phyloP scores from a whole-genome alignment of 2,329 filamentous ascomycete species.

The Ascochyta koolunga region DNA sequence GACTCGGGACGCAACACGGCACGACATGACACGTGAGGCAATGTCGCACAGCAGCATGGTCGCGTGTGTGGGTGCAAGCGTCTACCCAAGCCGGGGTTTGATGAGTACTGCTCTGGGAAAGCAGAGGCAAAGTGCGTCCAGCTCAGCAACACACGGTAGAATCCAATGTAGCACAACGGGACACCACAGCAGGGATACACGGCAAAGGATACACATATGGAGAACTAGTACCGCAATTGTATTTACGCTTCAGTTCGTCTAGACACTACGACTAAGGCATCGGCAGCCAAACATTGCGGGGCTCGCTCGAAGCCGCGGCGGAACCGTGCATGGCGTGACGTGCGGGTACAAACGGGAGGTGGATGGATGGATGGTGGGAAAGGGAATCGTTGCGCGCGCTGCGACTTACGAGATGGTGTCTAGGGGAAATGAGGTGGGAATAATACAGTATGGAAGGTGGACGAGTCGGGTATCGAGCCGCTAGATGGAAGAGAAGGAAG shows the following conservation, averaged over 20 bases:
- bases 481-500: neutral
- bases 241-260: no score
- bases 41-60: slow-evolving; percentile 1
- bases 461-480: neutral
- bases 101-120: no score
- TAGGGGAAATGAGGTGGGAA: neutral
- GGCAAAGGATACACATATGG: no score
- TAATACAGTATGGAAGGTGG: neutral
- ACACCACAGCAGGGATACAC: no score
- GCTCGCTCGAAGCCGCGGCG: no score
- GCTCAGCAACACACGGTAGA: no score
- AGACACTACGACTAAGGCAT: slow-evolving; percentile 7
- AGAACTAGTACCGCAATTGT: no score
- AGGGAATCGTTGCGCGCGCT: slow-evolving; percentile 12
- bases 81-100: no score
- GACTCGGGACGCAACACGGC: no score
- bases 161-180: no score
- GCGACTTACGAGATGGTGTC: slow-evolving; percentile 7
- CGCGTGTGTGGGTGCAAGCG: no score
- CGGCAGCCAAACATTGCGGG: neutral
- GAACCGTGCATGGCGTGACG: neutral
- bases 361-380: neutral
- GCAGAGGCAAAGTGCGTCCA: no score
- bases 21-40: slow-evolving; percentile 5
- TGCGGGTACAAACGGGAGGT: neutral